phyloP scores from a whole-genome alignment of 1,284 basidiomycete genomes.

The Cutaneotrichosporon sp. region DNA sequence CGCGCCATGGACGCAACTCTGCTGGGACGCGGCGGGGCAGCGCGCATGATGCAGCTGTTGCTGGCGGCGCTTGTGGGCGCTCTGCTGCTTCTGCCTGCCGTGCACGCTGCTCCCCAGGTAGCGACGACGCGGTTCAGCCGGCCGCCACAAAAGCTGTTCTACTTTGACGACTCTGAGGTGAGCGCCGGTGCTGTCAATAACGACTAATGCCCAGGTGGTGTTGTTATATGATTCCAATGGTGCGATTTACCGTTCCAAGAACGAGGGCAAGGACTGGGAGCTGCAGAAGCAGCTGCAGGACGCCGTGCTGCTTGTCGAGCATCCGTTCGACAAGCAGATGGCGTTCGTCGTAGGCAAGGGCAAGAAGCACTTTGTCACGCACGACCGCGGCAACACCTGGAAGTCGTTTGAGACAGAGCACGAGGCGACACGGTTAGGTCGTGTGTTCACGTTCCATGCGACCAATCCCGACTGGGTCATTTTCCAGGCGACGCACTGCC shows the following conservation, averaged over 20 bases:
- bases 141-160: constrained; percentile 76
- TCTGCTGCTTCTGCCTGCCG: constrained; percentile 1
- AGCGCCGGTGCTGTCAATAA: constrained; percentile 12
- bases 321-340: constrained; percentile 77
- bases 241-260: constrained; percentile 71
- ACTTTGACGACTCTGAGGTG: constrained; percentile 88
- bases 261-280: constrained; percentile 84
- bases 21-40: background rate
- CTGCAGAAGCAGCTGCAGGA: constrained; percentile 61
- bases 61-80: background rate
- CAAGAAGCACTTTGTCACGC: constrained; percentile 73
- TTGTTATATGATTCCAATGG: constrained; percentile 73
- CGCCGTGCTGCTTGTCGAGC: constrained; percentile 71
- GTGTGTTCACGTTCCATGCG: constrained; percentile 78
- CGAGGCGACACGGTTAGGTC: constrained; percentile 56
- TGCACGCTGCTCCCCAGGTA: background rate
- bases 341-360: constrained; percentile 73
- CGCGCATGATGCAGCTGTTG: background rate
- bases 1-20: background rate
- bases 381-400: constrained; percentile 80
- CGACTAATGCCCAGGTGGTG: constrained; percentile 54
- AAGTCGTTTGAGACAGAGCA: constrained; percentile 66
- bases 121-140: constrained; percentile 54
- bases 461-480: constrained; percentile 69
- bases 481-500: constrained; percentile 74